A percentile compares a stretch with the other conserved stretches of the same genome.
Evolutionary conservation across 129 eudicot genomes (phyloP).

Genomic region (Centella asiatica): DNA sequence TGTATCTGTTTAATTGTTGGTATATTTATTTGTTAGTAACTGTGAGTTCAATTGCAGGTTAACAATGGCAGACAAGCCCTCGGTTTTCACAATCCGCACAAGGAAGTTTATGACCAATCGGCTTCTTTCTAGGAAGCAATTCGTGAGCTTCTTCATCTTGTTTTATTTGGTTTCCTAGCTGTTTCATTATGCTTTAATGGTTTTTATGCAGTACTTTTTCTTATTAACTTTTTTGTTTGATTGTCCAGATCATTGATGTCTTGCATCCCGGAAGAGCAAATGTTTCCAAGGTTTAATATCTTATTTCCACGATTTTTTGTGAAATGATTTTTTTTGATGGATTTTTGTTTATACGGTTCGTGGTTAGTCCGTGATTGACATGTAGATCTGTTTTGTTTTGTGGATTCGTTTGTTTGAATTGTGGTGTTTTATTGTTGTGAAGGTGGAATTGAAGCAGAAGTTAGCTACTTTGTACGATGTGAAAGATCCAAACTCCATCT

Average conservation of each 20-base stretch:
- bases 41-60: too few relatives aligned
- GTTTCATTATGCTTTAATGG: too few relatives aligned
- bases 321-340: too few relatives aligned
- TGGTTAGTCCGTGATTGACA: not conserved
- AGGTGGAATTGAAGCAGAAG: conserved; percentile 87
- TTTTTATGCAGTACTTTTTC: too few relatives aligned
- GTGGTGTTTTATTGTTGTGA: not conserved
- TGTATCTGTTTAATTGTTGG: too few relatives aligned
- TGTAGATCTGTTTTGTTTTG: not conserved
- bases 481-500: conserved; percentile 57
- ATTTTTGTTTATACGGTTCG: not conserved
- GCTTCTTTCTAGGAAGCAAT: conserved; percentile 8
- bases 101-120: conserved; percentile 9
- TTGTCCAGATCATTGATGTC: conserved; percentile 61
- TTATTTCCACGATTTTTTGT: too few relatives aligned
- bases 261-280: conserved; percentile 77
- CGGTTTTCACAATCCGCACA: not conserved
- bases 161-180: too few relatives aligned
- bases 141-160: not conserved
- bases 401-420: not conserved
- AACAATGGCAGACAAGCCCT: conserved; percentile 1
- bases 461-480: conserved; percentile 63
- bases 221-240: not conserved
- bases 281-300: conserved; percentile 59
- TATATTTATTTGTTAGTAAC: too few relatives aligned